These are phyloP conservation scores for Tripterygium wilfordii DNA, from an alignment of 177 flowering plant species.

Conservation along the genomic window DNA sequence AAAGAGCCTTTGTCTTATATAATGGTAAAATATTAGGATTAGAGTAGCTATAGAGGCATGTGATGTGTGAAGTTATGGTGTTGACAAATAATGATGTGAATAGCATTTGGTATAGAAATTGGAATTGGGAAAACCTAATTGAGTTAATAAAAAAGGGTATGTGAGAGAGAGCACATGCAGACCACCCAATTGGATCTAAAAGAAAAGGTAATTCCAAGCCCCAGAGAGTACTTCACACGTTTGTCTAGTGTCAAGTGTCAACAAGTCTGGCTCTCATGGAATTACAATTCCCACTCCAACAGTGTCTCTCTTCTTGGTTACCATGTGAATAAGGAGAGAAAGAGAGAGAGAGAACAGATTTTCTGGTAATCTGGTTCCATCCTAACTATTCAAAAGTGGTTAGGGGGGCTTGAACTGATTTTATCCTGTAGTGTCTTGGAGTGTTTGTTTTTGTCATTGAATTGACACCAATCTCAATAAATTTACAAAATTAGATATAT, in stretches of 20 bases:
- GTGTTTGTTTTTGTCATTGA: no score
- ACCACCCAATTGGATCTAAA: slow-evolving; percentile 28
- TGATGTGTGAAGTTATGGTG: no score
- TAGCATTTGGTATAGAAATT: neutral
- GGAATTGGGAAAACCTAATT: neutral
- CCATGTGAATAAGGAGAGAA: slow-evolving; percentile 20
- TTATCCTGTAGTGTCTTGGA: no score
- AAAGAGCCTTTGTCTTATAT: no score
- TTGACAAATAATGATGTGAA: slow-evolving; percentile 7
- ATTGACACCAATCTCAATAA: no score
- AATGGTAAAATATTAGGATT: neutral
- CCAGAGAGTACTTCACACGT: slow-evolving; percentile 34
- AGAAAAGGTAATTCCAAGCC: slow-evolving; percentile 9
- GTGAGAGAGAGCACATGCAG: slow-evolving; percentile 29
- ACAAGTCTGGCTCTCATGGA: slow-evolving; percentile 19
- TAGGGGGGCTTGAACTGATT: no score
- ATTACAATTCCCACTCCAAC: slow-evolving; percentile 20
- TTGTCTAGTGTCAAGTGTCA: no score
- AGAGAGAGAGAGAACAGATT: slow-evolving; percentile 8
- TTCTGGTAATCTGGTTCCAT: slow-evolving; percentile 7
- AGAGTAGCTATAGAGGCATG: neutral
- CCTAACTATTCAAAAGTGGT: no score
- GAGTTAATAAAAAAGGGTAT: slow-evolving; percentile 3
- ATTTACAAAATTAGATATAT: no score
- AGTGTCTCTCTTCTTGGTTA: slow-evolving; percentile 22